These are phyloP conservation scores for Fusarium oxysporum DNA, from an alignment of 2,329 filamentous ascomycete genomes.

Conservation along the genomic window DNA sequence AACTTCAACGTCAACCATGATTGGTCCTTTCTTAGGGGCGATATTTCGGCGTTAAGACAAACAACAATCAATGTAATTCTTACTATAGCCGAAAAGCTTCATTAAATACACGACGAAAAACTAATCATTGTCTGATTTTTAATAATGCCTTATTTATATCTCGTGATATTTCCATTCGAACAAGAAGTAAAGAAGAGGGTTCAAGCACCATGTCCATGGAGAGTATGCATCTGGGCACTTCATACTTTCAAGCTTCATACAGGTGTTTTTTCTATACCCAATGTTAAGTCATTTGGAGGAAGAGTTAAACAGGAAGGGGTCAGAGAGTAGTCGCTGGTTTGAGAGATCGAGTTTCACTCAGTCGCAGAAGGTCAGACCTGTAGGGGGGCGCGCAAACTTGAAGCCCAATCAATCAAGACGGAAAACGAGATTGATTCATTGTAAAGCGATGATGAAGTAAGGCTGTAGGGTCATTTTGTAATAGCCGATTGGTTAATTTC, in stretches of 20 bases:
- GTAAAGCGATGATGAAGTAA: neutral
- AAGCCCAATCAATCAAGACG: neutral
- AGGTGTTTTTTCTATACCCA: neutral
- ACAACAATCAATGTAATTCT: rapidly evolving
- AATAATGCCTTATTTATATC: too few species aligned
- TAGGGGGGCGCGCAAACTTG: neutral
- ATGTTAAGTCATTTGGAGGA: neutral
- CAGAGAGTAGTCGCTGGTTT: neutral
- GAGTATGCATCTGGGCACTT: neutral
- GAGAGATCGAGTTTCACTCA: neutral
- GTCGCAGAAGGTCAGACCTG: rapidly evolving
- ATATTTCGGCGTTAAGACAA: slow-evolving; percentile 13
- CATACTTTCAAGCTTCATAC: neutral
- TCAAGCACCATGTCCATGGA: neutral
- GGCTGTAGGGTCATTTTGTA: neutral
- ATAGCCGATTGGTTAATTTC: too few species aligned
- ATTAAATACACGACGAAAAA: rapidly evolving
- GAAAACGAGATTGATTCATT: neutral
- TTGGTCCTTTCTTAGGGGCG: neutral
- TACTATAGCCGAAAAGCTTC: neutral
- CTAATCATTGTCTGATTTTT: rapidly evolving
- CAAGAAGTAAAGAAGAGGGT: neutral
- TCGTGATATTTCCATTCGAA: neutral
- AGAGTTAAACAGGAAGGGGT: neutral
- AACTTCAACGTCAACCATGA: neutral